phyloP scores from a whole-genome alignment of 306 rosid species.

The Vigna radiata region DNA sequence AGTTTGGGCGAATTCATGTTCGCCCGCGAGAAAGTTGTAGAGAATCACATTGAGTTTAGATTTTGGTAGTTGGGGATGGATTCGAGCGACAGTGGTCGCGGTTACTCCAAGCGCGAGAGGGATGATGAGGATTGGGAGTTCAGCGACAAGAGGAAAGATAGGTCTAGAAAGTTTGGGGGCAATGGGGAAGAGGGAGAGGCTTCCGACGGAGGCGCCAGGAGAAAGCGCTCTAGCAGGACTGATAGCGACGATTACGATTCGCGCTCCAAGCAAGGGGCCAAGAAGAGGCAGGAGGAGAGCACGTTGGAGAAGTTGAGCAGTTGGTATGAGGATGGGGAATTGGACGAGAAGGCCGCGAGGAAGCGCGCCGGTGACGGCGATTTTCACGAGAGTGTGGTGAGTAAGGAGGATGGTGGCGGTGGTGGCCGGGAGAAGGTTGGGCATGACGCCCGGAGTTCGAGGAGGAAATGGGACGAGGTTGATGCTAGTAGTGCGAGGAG shows the following conservation, averaged over 20 bases:
- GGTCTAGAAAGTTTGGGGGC: constrained; percentile 66
- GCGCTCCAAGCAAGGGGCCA: constrained; percentile 70
- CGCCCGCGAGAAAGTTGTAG: background rate
- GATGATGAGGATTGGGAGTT: constrained; percentile 81
- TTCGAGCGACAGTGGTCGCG: constrained; percentile 47
- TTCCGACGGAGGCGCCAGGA: constrained; percentile 68
- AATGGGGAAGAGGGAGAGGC: constrained; percentile 70
- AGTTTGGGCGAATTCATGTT: constrained; percentile 33
- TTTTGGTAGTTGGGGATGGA: constrained; percentile 19
- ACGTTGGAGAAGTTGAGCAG: constrained; percentile 89
- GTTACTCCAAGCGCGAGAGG: constrained; percentile 62
- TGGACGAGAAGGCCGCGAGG: constrained; percentile 72
- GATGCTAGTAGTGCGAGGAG: constrained; percentile 62
- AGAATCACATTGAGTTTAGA: constrained; percentile 30
- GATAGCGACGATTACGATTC: constrained; percentile 77
- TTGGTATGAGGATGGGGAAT: constrained; percentile 95
- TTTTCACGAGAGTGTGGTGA: background rate
- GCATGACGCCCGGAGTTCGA: constrained; percentile 70
- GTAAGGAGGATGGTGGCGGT: constrained; percentile 55
- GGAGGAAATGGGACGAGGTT: constrained; percentile 95
- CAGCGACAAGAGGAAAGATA: constrained; percentile 78
- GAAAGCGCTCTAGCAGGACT: constrained; percentile 63
- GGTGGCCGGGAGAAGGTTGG: constrained; percentile 68
- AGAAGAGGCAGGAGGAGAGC: constrained; percentile 90
- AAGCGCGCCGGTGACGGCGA: constrained; percentile 38